These are phyloP conservation scores for Chimonanthus salicifolius DNA, from an alignment of 164 flowering plant species.

Conservation along the genomic window DNA sequence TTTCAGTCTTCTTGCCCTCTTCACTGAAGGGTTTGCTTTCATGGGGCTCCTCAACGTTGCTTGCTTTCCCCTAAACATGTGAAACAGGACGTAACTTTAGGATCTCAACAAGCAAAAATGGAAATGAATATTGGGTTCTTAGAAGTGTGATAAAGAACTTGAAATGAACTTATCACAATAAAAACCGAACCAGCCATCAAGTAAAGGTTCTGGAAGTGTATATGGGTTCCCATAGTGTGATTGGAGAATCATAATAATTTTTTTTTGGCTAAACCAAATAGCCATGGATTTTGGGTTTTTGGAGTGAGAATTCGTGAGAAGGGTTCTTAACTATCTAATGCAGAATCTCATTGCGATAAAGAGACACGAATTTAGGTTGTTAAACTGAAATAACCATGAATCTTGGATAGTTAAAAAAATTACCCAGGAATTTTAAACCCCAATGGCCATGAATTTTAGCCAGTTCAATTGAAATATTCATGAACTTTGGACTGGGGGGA, in stretches of 20 bases:
- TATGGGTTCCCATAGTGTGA: neutral
- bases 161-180: neutral
- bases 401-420: no score
- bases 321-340: no score
- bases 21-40: constrained; percentile 7
- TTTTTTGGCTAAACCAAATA: neutral
- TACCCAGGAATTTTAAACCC: no score
- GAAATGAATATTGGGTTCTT: neutral
- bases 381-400: no score
- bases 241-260: neutral
- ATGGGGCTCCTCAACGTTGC: constrained; percentile 21
- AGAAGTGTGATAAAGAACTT: neutral
- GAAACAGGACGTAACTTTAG: neutral
- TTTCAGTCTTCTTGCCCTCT: constrained; percentile 5
- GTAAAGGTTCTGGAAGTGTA: no score
- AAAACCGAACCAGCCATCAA: neutral
- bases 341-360: no score
- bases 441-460: no score
- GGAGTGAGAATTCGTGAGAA: no score
- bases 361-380: no score
- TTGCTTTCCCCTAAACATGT: constrained; percentile 32
- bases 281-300: neutral
- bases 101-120: neutral
- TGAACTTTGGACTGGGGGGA: no score
- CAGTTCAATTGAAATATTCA: no score